Conservation (phyloP, 352 stramenopile genomes). For the Globisporangium ultimum region DNA sequence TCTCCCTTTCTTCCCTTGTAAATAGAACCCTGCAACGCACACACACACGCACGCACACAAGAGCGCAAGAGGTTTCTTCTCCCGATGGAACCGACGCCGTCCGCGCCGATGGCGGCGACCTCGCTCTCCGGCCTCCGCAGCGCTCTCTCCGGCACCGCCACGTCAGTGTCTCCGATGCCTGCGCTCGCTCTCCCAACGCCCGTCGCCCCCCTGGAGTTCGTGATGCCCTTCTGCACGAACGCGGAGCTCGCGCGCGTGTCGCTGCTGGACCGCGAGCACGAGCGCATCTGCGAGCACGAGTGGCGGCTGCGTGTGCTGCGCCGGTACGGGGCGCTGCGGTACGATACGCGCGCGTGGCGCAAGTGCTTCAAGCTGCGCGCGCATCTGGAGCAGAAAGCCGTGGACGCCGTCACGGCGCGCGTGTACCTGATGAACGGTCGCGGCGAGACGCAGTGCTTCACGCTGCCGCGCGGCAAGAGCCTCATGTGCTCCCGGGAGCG, state of each 20-base stretch:
- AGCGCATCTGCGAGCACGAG: slow-evolving; percentile 46
- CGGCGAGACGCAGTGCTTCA: slow-evolving; percentile 70
- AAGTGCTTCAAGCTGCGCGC: slow-evolving; percentile 62
- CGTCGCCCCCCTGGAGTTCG: slow-evolving; percentile 24
- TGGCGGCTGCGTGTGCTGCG: slow-evolving; percentile 56
- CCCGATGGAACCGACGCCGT: too few species aligned
- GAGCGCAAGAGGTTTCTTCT: too few species aligned
- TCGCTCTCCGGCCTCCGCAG: too few species aligned
- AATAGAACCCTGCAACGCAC: too few species aligned
- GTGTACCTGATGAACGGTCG: slow-evolving; percentile 84
- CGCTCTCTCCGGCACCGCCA: too few species aligned
- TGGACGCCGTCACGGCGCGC: slow-evolving; percentile 52
- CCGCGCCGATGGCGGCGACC: too few species aligned
- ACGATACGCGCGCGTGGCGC: slow-evolving; percentile 51
- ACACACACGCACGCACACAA: too few species aligned
- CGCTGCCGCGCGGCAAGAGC: slow-evolving; percentile 38
- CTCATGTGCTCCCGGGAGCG: slow-evolving; percentile 81
- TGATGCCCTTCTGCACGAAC: slow-evolving; percentile 43
- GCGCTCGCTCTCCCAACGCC: too few species aligned
- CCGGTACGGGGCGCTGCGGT: slow-evolving; percentile 49
- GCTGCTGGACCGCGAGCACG: slow-evolving; percentile 45
- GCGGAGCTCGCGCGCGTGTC: slow-evolving; percentile 40
- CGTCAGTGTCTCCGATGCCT: too few species aligned
- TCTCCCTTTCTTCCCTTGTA: too few species aligned
- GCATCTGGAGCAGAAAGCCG: slow-evolving; percentile 59